Evolutionary conservation across 1,139 yeast species (phyloP).

Genomic region (Pichia sp.): DNA sequence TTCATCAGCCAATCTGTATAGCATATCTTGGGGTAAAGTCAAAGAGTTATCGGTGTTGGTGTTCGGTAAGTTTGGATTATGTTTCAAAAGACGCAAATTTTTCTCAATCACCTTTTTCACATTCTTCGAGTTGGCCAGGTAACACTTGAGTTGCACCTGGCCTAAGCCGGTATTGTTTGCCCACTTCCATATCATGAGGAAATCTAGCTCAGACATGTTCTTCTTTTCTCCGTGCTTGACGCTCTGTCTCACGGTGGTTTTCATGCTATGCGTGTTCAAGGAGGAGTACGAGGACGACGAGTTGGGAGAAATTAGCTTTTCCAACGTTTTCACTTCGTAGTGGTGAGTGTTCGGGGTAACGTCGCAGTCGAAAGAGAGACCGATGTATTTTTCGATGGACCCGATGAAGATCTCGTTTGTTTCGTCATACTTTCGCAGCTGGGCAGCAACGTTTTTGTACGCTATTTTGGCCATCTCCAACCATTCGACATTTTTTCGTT

Average conservation of each 20-base stretch:
- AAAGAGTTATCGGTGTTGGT: not conserved
- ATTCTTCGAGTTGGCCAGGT: slow-evolving; percentile 15
- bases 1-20: slow-evolving; percentile 12
- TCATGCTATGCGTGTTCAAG: not conserved
- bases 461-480: slow-evolving; percentile 4
- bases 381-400: slow-evolving; percentile 13
- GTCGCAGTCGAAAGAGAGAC: slow-evolving; percentile 17
- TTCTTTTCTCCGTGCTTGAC: slow-evolving; percentile 16
- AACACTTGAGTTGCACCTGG: slow-evolving; percentile 13
- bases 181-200: slow-evolving; percentile 17
- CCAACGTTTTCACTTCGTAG: not conserved
- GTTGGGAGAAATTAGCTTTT: not conserved
- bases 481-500: slow-evolving; percentile 14
- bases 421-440: slow-evolving; percentile 8
- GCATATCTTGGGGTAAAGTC: slow-evolving; percentile 12
- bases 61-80: slow-evolving; percentile 1
- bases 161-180: slow-evolving; percentile 6
- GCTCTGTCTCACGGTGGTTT: slow-evolving; percentile 11
- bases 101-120: slow-evolving; percentile 7
- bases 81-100: not conserved
- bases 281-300: not conserved
- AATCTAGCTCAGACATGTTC: slow-evolving; percentile 14
- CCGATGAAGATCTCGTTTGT: slow-evolving; percentile 14
- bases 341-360: not conserved
- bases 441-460: slow-evolving; percentile 3